Conservation (phyloP, 2,329 filamentous ascomycete species). For the Epichloe festucae region DNA sequence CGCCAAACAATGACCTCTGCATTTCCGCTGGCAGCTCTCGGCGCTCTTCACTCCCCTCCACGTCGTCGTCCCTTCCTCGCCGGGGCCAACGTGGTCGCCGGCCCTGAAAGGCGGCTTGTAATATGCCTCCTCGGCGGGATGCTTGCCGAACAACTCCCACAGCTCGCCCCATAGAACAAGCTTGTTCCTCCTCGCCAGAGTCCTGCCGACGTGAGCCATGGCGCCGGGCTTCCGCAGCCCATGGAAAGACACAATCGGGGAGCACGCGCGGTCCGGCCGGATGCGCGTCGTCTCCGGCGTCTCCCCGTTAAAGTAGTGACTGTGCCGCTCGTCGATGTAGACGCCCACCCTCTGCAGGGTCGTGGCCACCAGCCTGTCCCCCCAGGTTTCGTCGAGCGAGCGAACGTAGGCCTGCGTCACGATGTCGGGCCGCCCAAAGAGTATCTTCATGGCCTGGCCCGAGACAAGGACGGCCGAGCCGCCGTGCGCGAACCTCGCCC, state of each 20-base stretch:
- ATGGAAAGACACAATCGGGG: slow-evolving; percentile 42
- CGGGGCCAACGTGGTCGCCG: slow-evolving; percentile 38
- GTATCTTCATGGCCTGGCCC: slow-evolving; percentile 31
- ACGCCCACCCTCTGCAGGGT: slow-evolving; percentile 40
- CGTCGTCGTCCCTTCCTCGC: slow-evolving; percentile 28
- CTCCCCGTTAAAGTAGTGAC: slow-evolving; percentile 43
- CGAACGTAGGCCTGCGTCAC: slow-evolving; percentile 31
- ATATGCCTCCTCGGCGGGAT: slow-evolving; percentile 23
- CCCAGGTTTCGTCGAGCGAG: slow-evolving; percentile 38
- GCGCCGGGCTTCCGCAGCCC: slow-evolving; percentile 29
- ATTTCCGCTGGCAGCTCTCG: slow-evolving; percentile 30
- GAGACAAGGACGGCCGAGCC: slow-evolving; percentile 42
- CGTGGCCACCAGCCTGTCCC: slow-evolving; percentile 40
- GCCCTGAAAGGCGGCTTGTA: slow-evolving; percentile 15
- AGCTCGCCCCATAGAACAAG: slow-evolving; percentile 38
- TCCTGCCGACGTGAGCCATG: slow-evolving; percentile 32
- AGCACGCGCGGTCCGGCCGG: slow-evolving; percentile 36
- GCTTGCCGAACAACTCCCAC: slow-evolving; percentile 33
- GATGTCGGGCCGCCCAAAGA: slow-evolving; percentile 30
- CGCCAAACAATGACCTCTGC: slow-evolving; percentile 32
- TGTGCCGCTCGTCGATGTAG: slow-evolving; percentile 42
- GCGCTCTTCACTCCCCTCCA: slow-evolving; percentile 24
- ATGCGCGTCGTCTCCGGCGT: slow-evolving; percentile 35
- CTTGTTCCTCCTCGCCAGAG: slow-evolving; percentile 23
- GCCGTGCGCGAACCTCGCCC: slow-evolving; percentile 42